These are phyloP conservation scores for Hordeum pubiflorum DNA, from an alignment of 202 grass and related monocot genomes.

Conservation along the genomic window DNA sequence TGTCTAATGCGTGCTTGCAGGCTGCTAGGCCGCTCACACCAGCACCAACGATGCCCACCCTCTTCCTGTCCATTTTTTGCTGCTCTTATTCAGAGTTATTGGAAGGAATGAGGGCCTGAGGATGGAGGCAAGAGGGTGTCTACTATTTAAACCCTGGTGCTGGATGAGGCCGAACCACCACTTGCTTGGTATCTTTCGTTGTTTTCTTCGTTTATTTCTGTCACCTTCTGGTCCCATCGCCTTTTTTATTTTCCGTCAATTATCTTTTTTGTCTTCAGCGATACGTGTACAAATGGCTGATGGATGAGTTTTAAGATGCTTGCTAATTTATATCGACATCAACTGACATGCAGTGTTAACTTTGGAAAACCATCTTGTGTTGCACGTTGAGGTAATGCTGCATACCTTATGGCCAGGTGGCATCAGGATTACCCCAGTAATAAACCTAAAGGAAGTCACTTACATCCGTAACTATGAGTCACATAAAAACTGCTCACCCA, in stretches of 20 bases:
- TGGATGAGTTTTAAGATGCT: neutral
- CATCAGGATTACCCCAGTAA: neutral
- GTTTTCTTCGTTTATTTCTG: neutral
- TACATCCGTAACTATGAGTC: neutral
- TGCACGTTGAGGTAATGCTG: neutral
- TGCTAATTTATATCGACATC: neutral
- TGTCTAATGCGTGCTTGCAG: conserved; percentile 71
- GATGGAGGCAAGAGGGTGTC: neutral
- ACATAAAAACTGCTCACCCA: neutral
- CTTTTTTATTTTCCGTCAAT: neutral
- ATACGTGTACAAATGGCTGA: neutral
- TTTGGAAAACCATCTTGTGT: neutral
- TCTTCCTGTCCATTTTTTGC: conserved; percentile 33
- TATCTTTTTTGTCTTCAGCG: neutral
- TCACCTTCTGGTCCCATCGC: neutral
- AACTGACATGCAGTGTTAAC: neutral
- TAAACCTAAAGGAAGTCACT: neutral
- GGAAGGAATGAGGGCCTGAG: neutral
- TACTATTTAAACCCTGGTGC: neutral
- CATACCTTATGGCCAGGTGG: neutral
- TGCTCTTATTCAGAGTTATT: conserved; percentile 13
- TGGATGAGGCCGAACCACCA: conserved; percentile 28
- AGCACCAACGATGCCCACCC: conserved; percentile 63
- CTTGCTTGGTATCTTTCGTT: conserved; percentile 18
- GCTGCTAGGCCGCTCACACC: conserved; percentile 74